phyloP scores from a whole-genome alignment of 768 basidiomycete species.

The button mushroom (Agaricus bisporus) region DNA sequence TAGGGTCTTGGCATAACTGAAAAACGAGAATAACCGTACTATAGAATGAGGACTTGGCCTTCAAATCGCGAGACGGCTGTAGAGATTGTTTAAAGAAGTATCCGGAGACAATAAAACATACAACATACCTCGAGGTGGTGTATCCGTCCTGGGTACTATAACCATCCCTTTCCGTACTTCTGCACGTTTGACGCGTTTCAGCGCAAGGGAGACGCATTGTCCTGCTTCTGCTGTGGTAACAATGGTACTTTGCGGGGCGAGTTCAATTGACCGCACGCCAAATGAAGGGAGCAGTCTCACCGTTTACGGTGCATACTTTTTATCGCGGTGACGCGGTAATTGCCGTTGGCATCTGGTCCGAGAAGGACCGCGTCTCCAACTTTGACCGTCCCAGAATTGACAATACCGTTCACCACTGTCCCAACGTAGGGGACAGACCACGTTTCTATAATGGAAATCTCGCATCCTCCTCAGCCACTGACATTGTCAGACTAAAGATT shows the following conservation, averaged over 20 bases:
- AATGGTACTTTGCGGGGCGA: slow-evolving; percentile 47
- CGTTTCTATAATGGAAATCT: slow-evolving; percentile 84
- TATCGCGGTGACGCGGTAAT: slow-evolving; percentile 72
- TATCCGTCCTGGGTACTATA: slow-evolving; percentile 73
- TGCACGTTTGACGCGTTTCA: slow-evolving; percentile 80
- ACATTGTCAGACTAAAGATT: too few relatives aligned
- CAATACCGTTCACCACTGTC: slow-evolving; percentile 79
- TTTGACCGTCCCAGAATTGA: slow-evolving; percentile 70
- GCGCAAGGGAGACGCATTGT: slow-evolving; percentile 88
- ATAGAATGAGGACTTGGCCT: slow-evolving; percentile 89
- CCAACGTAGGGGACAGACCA: slow-evolving; percentile 87
- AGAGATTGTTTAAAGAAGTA: slow-evolving; percentile 1
- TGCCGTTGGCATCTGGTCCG: slow-evolving; percentile 91
- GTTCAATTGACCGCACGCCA: neutral
- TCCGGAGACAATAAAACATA: neutral
- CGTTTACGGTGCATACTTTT: slow-evolving; percentile 94
- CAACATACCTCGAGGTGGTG: slow-evolving; percentile 62
- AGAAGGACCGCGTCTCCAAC: slow-evolving; percentile 78
- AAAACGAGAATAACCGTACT: slow-evolving; percentile 43
- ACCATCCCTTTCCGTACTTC: slow-evolving; percentile 95
- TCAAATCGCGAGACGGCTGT: slow-evolving; percentile 82
- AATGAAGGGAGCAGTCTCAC: slow-evolving; percentile 28
- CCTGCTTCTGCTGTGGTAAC: slow-evolving; percentile 89
- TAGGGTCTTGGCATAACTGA: slow-evolving; percentile 3
- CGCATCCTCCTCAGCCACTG: neutral